Evolutionary conservation across 1,139 yeast species (phyloP), one percentile per base, ranked within the genome.

Genomic region (Arxiozyma slooffiae): DNA sequence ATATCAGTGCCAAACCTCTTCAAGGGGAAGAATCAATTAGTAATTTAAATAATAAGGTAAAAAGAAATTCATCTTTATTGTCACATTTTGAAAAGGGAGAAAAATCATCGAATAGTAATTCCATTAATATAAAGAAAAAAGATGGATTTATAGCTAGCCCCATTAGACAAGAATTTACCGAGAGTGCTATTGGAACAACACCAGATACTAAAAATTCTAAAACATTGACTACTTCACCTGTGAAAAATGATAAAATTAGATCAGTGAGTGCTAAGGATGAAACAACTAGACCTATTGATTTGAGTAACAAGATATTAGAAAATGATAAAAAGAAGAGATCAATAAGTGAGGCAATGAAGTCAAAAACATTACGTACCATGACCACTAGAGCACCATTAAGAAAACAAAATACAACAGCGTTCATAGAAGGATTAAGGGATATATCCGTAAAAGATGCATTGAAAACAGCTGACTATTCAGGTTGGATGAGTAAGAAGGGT

Each of bases 401-500:
- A 69, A 81, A 84, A 76, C 72, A 67, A 51, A 71, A 80, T 55
- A 90, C 97, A 0, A 83, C 96, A 0, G 98, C 97, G 0, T 92
- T 92, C 68, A 82, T 82, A 61, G 98, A 92, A 70, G 98, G 98
- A 16, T 85, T 92, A 46, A 76, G 90, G 60, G 75, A 71, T 21
- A 76, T 87, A 23, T 76, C 85, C 0, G 96, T 96, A 0, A 81
- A 78, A 55, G 88, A 87, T 45, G 85, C 97, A 0, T 79, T 85
- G 47, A 80, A 80, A 58, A 71, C 82, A 16, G 89, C 97, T 0
- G 83, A 77, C 52, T 80, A 74, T 62, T 82, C 89, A 50, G 99
- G 99, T 1, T 92, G 97, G 95, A 85, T 94, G 96, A 80, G 90
- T 49, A 92, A 92, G 67, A 81, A 87, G 57, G 95, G 96, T 38